Percentiles rank a stretch among this genome's conserved stretches.
Evolutionary conservation across 805 yeast genomes (phyloP).

Genomic region (Yueomyces sinensis): DNA sequence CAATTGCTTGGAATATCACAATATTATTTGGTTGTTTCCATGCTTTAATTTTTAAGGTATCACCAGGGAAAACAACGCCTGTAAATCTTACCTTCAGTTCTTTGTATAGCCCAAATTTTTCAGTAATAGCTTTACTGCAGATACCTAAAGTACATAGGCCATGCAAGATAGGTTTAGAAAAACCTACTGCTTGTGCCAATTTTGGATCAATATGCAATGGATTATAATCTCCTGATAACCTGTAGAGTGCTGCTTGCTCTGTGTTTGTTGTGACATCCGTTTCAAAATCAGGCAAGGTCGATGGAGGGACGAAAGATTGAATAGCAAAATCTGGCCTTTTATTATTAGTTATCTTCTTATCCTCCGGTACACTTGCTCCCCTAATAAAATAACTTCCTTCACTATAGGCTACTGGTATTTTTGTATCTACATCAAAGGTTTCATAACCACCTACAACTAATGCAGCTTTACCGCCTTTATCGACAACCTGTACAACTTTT

Average conservation of each 20-base stretch:
- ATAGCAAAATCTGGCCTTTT: slow-evolving; percentile 49
- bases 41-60: slow-evolving; percentile 62
- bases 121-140: slow-evolving; percentile 59
- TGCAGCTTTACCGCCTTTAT: slow-evolving; percentile 77
- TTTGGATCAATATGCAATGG: slow-evolving; percentile 92
- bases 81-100: slow-evolving; percentile 87
- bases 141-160: slow-evolving; percentile 86
- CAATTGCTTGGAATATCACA: slow-evolving; percentile 70
- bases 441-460: slow-evolving; percentile 61
- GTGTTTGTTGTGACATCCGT: slow-evolving; percentile 41
- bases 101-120: slow-evolving; percentile 66
- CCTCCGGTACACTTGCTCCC: slow-evolving; percentile 43
- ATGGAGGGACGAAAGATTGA: slow-evolving; percentile 49
- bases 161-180: slow-evolving; percentile 78
- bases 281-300: slow-evolving; percentile 52
- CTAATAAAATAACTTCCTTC: slow-evolving; percentile 79
- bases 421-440: slow-evolving; percentile 52
- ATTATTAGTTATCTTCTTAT: slow-evolving; percentile 34
- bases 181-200: slow-evolving; percentile 79
- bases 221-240: slow-evolving; percentile 87
- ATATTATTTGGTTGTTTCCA: slow-evolving; percentile 65
- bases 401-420: slow-evolving; percentile 62
- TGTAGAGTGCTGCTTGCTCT: slow-evolving; percentile 80
- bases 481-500: slow-evolving; percentile 59
- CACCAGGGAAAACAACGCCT: slow-evolving; percentile 91